Conservation (phyloP, 2,329 filamentous ascomycete genomes). For the Cladosporium halotolerans region DNA sequence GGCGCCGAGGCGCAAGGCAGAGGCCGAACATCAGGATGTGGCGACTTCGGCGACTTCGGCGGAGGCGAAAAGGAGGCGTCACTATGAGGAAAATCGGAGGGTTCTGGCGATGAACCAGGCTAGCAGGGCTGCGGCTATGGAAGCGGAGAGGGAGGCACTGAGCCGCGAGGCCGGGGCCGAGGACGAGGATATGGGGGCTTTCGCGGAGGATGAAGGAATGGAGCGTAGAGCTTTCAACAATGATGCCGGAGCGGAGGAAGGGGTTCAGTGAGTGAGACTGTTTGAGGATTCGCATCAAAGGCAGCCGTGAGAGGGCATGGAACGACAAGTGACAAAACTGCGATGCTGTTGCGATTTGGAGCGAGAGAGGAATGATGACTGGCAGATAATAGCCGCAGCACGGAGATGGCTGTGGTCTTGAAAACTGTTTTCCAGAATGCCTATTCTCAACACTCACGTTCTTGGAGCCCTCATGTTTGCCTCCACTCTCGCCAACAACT, state of each 20-base stretch:
- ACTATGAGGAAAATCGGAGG: constrained; percentile 11
- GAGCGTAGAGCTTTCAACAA: constrained; percentile 1
- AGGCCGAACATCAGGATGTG: background rate
- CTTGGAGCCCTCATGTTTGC: constrained; percentile 55
- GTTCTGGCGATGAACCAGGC: too few species aligned
- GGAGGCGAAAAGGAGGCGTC: background rate
- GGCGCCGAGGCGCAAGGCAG: constrained; percentile 1
- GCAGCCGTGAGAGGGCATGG: too few species aligned
- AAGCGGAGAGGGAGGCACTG: constrained; percentile 1
- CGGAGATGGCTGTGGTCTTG: too few species aligned
- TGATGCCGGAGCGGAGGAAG: constrained; percentile 14
- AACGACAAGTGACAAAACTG: too few species aligned
- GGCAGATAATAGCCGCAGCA: too few species aligned
- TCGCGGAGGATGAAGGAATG: constrained; percentile 17
- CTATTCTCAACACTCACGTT: constrained; percentile 12
- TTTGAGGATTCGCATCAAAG: too few species aligned
- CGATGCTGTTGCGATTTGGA: too few species aligned
- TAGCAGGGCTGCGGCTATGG: background rate
- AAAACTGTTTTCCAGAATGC: too few species aligned
- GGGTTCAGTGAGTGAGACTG: background rate
- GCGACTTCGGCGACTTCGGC: background rate
- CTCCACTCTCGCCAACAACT: constrained; percentile 62
- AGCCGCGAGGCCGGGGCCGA: constrained; percentile 14
- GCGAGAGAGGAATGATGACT: too few species aligned
- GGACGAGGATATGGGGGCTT: constrained; percentile 17